Percentiles rank a stretch among this genome's conserved stretches.
Conservation (phyloP, 2,329 filamentous ascomycete species). For the Claviceps maximensis region DNA sequence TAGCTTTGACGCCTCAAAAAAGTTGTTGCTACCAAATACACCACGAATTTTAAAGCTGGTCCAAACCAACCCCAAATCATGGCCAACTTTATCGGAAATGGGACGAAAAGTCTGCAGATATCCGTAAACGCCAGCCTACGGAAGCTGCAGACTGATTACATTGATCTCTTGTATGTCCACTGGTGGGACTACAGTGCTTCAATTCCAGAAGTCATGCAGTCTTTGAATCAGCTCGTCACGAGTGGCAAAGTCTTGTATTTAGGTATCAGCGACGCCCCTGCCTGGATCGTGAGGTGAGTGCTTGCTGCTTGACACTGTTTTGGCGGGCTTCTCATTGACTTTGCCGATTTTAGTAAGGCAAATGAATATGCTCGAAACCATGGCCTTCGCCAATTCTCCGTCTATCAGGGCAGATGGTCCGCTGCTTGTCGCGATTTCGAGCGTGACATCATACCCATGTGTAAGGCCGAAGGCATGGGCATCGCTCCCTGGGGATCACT, state of each 20-base stretch:
- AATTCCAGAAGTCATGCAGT: slow-evolving; percentile 56
- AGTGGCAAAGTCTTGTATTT: slow-evolving; percentile 52
- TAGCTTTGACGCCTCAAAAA: neutral
- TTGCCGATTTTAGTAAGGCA: slow-evolving; percentile 30
- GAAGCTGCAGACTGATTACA: slow-evolving; percentile 54
- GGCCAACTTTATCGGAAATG: slow-evolving; percentile 45
- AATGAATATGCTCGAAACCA: slow-evolving; percentile 58
- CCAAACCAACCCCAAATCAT: slow-evolving; percentile 28
- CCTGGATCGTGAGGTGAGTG: slow-evolving; percentile 46
- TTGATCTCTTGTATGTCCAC: slow-evolving; percentile 52
- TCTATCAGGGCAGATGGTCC: slow-evolving; percentile 31
- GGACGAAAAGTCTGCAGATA: slow-evolving; percentile 44
- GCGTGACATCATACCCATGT: slow-evolving; percentile 32
- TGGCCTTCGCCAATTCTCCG: slow-evolving; percentile 53
- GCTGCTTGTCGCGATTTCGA: slow-evolving; percentile 27
- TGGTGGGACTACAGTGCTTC: slow-evolving; percentile 59
- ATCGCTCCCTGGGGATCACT: slow-evolving; percentile 46
- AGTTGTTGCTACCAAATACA: slow-evolving; percentile 60
- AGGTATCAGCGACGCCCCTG: slow-evolving; percentile 54
- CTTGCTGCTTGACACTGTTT: neutral
- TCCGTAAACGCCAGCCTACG: slow-evolving; percentile 43
- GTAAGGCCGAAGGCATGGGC: slow-evolving; percentile 32
- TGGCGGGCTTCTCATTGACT: neutral
- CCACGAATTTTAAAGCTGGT: slow-evolving; percentile 40
- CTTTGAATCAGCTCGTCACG: slow-evolving; percentile 45